These are phyloP conservation scores for Triticum urartu DNA, from an alignment of 176 grass and related monocot species.

Conservation along the genomic window DNA sequence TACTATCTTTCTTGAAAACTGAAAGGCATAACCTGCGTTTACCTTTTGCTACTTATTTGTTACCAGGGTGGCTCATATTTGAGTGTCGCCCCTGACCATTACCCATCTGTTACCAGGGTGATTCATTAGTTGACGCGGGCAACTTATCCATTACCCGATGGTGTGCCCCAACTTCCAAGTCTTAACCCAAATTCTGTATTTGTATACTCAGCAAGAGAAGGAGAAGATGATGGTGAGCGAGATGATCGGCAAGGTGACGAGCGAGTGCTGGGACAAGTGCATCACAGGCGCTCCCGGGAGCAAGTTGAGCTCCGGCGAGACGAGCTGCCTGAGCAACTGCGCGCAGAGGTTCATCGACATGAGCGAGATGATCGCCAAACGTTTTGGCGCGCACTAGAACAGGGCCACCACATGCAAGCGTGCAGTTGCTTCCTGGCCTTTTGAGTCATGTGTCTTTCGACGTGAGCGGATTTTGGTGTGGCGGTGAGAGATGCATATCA, in stretches of 20 bases:
- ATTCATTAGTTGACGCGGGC: not conserved
- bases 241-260: conserved; percentile 62
- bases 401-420: too few relatives aligned
- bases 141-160: not conserved
- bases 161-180: not conserved
- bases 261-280: conserved; percentile 72
- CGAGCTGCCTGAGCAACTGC: conserved; percentile 53
- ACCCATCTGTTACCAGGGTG: too few relatives aligned
- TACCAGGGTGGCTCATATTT: too few relatives aligned
- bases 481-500: not conserved
- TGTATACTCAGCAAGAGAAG: conserved; percentile 55
- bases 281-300: conserved; percentile 47
- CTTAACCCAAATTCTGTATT: not conserved
- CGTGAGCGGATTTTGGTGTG: not conserved
- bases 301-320: conserved; percentile 62
- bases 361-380: not conserved
- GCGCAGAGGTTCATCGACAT: conserved; percentile 47
- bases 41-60: too few relatives aligned
- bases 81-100: too few relatives aligned
- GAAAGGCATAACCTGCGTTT: too few relatives aligned
- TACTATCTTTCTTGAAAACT: too few relatives aligned
- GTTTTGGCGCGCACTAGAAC: not conserved
- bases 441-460: not conserved
- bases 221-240: conserved; percentile 54
- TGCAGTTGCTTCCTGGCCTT: not conserved